These are phyloP conservation scores for Phytomonas francai DNA, from an alignment of 208 protist genomes.

Conservation along the genomic window DNA sequence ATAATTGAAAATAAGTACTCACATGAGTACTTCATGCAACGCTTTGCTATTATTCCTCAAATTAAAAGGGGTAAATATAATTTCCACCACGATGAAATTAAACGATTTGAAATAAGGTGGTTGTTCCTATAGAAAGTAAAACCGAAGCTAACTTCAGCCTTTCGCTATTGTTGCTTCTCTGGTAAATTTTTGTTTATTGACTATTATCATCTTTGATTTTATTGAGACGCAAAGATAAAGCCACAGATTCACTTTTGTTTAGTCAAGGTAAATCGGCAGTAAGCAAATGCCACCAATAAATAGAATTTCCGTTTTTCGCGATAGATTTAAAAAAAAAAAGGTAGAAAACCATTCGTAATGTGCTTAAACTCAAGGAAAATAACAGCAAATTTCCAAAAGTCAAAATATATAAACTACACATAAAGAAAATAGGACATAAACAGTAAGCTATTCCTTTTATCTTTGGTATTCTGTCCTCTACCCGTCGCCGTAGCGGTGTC, in stretches of 20 bases:
- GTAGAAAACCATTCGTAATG: slow-evolving; percentile 9
- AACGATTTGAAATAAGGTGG: no score
- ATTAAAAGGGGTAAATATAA: not conserved
- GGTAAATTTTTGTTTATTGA: no score
- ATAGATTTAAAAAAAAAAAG: slow-evolving; percentile 8
- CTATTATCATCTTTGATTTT: no score
- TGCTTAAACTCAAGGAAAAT: slow-evolving; percentile 2
- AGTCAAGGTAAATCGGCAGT: not conserved
- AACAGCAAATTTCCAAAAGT: slow-evolving; percentile 5
- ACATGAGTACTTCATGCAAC: no score
- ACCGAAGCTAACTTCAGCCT: no score
- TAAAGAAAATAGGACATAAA: slow-evolving; percentile 4
- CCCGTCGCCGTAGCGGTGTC: no score
- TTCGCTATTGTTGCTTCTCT: no score
- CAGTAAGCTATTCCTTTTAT: not conserved
- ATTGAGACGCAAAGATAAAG: no score
- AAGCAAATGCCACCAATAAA: not conserved
- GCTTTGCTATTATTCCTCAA: not conserved
- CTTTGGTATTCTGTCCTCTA: no score
- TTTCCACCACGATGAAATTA: no score
- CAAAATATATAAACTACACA: slow-evolving; percentile 6
- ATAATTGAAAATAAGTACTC: slow-evolving; percentile 1
- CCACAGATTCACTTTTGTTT: no score
- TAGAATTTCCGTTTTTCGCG: slow-evolving; percentile 7
- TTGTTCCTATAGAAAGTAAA: no score